Base-by-base conservation (phyloP, 176 grass and related monocot species). In the Musa troglodytarum region DNA sequence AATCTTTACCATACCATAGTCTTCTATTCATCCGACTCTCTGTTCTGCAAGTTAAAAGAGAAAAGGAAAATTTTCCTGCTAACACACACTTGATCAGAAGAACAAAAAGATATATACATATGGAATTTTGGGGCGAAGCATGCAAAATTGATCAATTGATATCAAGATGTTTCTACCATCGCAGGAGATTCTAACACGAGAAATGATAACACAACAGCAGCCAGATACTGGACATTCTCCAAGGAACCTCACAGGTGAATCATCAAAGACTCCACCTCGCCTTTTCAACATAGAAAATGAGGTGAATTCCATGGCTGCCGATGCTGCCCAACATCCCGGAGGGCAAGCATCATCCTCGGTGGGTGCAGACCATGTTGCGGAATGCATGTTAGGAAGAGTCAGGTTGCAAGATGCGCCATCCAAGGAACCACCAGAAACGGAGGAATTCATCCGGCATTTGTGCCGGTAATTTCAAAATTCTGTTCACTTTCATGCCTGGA, bases 161-260 rank as follows among this genome's bases (percentile, higher is more conserved):
- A 28, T 73, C 16, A 23, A 24, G 14, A 54, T 53, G 23, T 43
- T 75, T 26, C 13, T 23, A 65, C 49, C 54, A 54, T 76, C 58
- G 2, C 82, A 96, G 93, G 85, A 89, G 79, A 82, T 92, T 57
- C 84, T 96, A 76, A 76, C 25, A 63, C 73, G 74, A 8, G 83
- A 92, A 21, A 73, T 88, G 14, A 81, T 86, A 64, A 73, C 78
- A 76, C 89, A 68, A 25, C 85, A 84, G 55, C 93, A 96, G 50
- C 63, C 86, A 81, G 63, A 74, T 81, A 77, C 74, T 69, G 77
- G 74, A 52, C 87, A 86, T 65, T 81, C 77, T 62, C 79, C 81
- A 74, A 70, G 69, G 25, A 81, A 23, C 68, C 76, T 73, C 21
- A 26, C 76, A 84, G 89, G 93, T 92, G 78, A 76, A 73, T 76